Conservation (phyloP, 495 filamentous ascomycete genomes). For the Aspergillus leporis region DNA sequence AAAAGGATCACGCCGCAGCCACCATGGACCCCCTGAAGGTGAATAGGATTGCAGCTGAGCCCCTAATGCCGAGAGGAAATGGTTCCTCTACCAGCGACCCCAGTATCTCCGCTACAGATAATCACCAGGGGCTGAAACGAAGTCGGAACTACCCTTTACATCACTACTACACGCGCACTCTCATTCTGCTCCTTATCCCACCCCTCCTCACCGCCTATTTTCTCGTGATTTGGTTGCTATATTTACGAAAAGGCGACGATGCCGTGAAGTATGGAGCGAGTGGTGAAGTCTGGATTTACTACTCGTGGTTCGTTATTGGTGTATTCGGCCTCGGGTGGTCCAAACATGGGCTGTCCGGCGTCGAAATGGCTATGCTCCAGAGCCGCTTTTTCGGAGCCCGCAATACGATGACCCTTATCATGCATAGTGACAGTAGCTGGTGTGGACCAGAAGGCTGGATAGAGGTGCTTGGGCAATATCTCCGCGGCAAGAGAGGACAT, state of each 20-base stretch:
- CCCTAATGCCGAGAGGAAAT: too few relatives aligned
- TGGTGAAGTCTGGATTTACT: neutral
- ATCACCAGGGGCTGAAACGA: neutral
- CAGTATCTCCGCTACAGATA: too few relatives aligned
- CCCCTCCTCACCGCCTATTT: neutral
- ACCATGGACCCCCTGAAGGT: too few relatives aligned
- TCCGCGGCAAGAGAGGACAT: neutral
- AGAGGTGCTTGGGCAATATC: neutral
- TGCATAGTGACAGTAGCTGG: constrained; percentile 4
- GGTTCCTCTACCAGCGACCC: too few relatives aligned
- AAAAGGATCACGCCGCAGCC: too few relatives aligned
- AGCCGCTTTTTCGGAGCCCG: neutral
- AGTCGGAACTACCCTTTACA: neutral
- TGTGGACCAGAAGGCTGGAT: neutral
- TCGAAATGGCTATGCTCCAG: constrained; percentile 10
- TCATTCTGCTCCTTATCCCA: neutral
- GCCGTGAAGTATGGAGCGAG: neutral
- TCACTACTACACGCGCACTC: neutral
- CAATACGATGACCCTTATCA: neutral
- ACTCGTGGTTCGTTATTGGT: constrained; percentile 11
- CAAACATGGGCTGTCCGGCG: constrained; percentile 9
- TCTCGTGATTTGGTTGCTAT: neutral
- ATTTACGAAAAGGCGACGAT: neutral
- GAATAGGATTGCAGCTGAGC: too few relatives aligned
- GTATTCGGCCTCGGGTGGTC: constrained; percentile 6